Evolutionary conservation across 805 yeast species (phyloP), one percentile per base, ranked within the genome.

Genomic region (Kuraishia borneana): DNA sequence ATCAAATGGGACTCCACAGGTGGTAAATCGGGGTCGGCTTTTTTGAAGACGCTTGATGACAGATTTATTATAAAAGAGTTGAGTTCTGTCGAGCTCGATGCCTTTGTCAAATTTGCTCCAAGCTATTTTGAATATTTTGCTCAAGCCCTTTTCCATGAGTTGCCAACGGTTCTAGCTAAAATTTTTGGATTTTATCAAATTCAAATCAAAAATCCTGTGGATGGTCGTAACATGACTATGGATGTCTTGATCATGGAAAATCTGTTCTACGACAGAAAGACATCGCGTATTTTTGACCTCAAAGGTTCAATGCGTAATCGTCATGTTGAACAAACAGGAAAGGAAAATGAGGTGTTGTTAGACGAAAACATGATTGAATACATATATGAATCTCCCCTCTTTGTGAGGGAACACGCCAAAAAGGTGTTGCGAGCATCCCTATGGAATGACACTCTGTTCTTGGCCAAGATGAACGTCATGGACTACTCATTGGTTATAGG

Each of bases 291-390:
- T 31, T 92, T 92, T 58, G 99, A 92, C 56, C 69, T 92, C 55
- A 92, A 92, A 54, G 99, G 99, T 0, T 88, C 97, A 0, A 92
- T 92, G 97, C 65, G 98, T 41, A 92, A 92, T 55, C 68, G 99
- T 43, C 96, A 89, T 48, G 98, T 89, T 25, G 81, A 88, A 45
- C 95, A 89, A 53, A 94, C 98, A 0, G 98, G 98, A 5, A 79
- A 76, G 48, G 95, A 82, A 41, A 87, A 92, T 49, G 97, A 92
- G 54, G 99, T 92, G 1, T 60, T 92, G 18, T 58, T 92, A 36
- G 99, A 92, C 56, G 99, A 92, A 48, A 92, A 92, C 50, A 92
- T 92, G 98, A 94, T 92, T 40, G 98, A 92, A 51, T 92, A 85
- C 51, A 89, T 94, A 39, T 92, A 85, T 49, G 98, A 92, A 53